Evolutionary conservation across 306 rosid genomes (phyloP).

Genomic region (Delonix regia): DNA sequence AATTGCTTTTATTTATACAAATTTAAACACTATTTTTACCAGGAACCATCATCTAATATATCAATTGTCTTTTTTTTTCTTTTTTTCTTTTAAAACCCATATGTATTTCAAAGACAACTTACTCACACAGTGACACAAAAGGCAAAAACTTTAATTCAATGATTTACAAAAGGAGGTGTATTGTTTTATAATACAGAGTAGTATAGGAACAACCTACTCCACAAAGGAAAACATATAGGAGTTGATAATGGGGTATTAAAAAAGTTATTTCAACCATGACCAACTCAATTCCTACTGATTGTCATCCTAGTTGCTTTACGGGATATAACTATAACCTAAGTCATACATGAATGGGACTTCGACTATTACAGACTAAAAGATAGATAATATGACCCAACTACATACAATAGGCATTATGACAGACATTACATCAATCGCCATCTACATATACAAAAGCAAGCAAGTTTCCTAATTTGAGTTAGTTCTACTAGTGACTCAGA

Average conservation of each 20-base stretch:
- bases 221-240: background rate
- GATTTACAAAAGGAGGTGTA: too few relatives aligned
- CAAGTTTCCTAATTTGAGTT: constrained; percentile 22
- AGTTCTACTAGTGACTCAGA: background rate
- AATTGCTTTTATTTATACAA: too few relatives aligned
- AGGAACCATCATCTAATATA: too few relatives aligned
- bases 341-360: constrained; percentile 5
- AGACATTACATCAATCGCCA: constrained; percentile 9
- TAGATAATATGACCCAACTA: constrained; percentile 10
- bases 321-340: background rate
- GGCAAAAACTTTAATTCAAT: too few relatives aligned
- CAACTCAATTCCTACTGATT: background rate
- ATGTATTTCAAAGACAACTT: too few relatives aligned
- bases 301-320: background rate
- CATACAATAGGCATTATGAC: background rate
- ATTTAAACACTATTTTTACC: too few relatives aligned
- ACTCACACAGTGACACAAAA: too few relatives aligned
- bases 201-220: background rate
- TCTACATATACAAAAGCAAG: constrained; percentile 21
- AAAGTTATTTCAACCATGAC: background rate
- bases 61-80: too few relatives aligned
- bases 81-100: too few relatives aligned
- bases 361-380: constrained; percentile 7
- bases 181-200: too few relatives aligned
- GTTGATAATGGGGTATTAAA: background rate